Percentiles rank a stretch among this genome's conserved stretches.
phyloP scores from a whole-genome alignment of 1,139 yeast genomes.

The Diutina neorugosa region DNA sequence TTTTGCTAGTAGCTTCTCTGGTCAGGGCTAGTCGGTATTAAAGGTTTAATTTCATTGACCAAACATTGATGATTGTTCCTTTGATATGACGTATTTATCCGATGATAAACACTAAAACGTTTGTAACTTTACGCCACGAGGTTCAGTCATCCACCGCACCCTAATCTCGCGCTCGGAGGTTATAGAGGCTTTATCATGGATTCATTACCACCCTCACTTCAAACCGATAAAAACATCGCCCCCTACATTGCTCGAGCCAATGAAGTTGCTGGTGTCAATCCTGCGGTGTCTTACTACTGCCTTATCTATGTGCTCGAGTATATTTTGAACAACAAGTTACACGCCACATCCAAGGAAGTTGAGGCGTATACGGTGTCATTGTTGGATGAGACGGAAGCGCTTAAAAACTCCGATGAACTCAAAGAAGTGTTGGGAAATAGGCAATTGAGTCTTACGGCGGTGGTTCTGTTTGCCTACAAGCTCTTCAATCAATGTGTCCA shows the following conservation, averaged over 20 bases:
- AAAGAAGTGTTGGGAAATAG: constrained; percentile 41
- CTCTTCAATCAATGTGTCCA: constrained; percentile 41
- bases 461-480: constrained; percentile 47
- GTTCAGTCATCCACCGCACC: not conserved
- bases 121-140: not conserved
- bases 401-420: constrained; percentile 28
- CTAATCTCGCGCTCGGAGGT: not conserved
- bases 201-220: constrained; percentile 9
- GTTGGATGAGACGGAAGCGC: constrained; percentile 51
- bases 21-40: no score
- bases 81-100: no score
- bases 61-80: no score
- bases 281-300: constrained; percentile 47
- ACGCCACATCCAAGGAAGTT: constrained; percentile 36
- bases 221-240: constrained; percentile 24
- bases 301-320: constrained; percentile 54
- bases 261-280: constrained; percentile 39
- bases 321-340: constrained; percentile 47
- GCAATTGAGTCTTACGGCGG: constrained; percentile 43
- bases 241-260: constrained; percentile 37
- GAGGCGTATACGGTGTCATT: constrained; percentile 47
- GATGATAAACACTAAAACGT: no score
- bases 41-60: no score
- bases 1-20: no score
- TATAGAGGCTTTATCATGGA: not conserved